Percentiles rank a stretch among this genome's conserved stretches.
Conservation (phyloP, 1,284 basidiomycete species). For the Coniferiporia sulphurascens region DNA sequence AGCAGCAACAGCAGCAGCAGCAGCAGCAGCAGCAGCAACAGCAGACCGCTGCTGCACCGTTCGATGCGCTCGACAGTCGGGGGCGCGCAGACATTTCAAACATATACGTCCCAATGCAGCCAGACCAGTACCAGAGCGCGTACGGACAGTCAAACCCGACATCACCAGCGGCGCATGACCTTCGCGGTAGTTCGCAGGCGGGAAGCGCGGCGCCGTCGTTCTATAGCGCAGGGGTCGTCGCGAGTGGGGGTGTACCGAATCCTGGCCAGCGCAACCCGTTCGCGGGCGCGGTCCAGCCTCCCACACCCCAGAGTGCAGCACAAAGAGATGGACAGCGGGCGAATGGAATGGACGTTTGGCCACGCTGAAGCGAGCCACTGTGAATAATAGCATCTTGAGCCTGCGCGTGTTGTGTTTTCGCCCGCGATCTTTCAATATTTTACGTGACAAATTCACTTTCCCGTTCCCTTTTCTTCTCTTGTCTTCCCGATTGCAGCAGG, state of each 20-base stretch:
- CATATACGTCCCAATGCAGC: constrained; percentile 74
- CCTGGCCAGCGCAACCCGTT: constrained; percentile 57
- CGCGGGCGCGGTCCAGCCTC: constrained; percentile 11
- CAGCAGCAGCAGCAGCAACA: constrained; percentile 21
- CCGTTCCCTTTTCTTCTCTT: constrained; percentile 13
- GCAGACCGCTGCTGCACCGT: constrained; percentile 40
- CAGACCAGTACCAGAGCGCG: constrained; percentile 58
- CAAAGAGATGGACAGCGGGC: constrained; percentile 56
- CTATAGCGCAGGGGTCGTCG: constrained; percentile 59
- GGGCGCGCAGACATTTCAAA: constrained; percentile 55
- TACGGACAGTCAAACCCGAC: constrained; percentile 40
- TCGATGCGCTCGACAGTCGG: constrained; percentile 52
- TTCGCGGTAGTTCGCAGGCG: constrained; percentile 35
- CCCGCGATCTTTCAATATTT: not conserved
- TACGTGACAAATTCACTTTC: not conserved
- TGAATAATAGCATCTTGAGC: not conserved
- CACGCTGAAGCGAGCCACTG: constrained; percentile 39
- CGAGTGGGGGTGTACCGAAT: constrained; percentile 39
- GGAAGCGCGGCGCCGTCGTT: constrained; percentile 56
- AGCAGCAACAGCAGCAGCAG: constrained; percentile 20
- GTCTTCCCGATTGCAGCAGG: constrained; percentile 15
- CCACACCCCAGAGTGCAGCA: constrained; percentile 33
- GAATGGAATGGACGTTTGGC: constrained; percentile 73
- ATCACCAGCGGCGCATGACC: constrained; percentile 27
- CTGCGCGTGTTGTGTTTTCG: not conserved